These are phyloP conservation scores for Hordeum pubiflorum DNA, from an alignment of 202 grass and related monocot genomes.

Conservation along the genomic window DNA sequence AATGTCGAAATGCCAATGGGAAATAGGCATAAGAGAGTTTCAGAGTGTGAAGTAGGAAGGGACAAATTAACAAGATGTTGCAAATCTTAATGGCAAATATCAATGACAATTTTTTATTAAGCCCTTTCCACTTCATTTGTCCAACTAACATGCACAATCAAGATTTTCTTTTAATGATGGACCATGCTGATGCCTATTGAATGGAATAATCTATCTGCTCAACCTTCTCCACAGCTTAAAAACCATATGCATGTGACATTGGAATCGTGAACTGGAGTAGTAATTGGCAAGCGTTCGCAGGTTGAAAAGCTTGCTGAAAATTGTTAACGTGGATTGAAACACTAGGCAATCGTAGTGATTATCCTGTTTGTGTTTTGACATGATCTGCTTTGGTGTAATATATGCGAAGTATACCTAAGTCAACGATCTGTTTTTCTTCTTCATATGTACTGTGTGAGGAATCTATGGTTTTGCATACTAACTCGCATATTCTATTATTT, in stretches of 20 bases:
- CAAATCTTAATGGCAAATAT: neutral
- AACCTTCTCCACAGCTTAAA: neutral
- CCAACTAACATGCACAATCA: neutral
- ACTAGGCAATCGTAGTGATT: neutral
- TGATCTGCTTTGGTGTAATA: conserved; percentile 13
- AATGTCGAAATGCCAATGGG: neutral
- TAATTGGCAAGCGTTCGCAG: neutral
- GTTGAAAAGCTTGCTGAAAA: neutral
- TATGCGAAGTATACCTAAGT: neutral
- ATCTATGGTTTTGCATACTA: conserved; percentile 23
- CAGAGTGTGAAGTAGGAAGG: neutral
- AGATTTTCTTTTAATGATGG: neutral
- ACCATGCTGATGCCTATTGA: neutral
- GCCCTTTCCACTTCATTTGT: neutral
- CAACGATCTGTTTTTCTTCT: neutral
- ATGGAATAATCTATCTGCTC: neutral
- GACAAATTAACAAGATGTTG: neutral
- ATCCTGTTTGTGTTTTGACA: neutral
- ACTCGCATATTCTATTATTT: conserved; percentile 27
- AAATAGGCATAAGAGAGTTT: neutral
- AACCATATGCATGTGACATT: neutral
- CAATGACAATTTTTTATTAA: neutral
- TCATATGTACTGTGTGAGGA: neutral
- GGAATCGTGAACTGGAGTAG: neutral
- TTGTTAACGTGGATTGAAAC: neutral